A percentile compares a stretch with the other conserved stretches of the same genome.
phyloP scores from a whole-genome alignment of 2,329 filamentous ascomycete genomes.

The Periconia sp. region DNA sequence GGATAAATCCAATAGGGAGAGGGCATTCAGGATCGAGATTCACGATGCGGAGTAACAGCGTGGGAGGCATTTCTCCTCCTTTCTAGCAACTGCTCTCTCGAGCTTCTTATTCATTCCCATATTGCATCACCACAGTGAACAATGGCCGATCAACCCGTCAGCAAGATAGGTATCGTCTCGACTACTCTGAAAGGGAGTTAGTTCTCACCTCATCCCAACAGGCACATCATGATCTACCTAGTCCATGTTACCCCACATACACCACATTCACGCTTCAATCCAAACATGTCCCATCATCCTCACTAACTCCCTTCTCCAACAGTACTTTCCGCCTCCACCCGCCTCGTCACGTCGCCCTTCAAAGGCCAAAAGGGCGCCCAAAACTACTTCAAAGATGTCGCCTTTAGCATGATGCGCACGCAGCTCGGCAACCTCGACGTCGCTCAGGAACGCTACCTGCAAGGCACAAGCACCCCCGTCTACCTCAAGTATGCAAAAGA shows the following conservation, averaged over 20 bases:
- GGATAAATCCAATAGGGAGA: too few species aligned
- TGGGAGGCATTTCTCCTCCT: too few species aligned
- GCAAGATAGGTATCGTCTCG: slow-evolving; percentile 37
- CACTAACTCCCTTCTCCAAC: slow-evolving; percentile 1
- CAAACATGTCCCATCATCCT: not conserved
- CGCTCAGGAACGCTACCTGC: slow-evolving; percentile 38
- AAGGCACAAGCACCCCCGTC: slow-evolving; percentile 26
- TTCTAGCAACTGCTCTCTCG: not conserved
- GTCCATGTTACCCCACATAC: not conserved
- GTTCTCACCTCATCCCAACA: slow-evolving; percentile 3
- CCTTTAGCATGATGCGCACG: slow-evolving; percentile 32
- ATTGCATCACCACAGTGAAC: slow-evolving; percentile 17
- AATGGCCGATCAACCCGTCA: slow-evolving; percentile 31
- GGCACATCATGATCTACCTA: too few species aligned
- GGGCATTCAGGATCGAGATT: too few species aligned
- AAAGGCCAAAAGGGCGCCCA: slow-evolving; percentile 37
- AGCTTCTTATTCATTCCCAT: not conserved
- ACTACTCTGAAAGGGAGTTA: slow-evolving; percentile 32
- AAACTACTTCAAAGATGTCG: slow-evolving; percentile 41
- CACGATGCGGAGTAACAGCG: too few species aligned
- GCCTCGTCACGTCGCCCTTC: slow-evolving; percentile 39
- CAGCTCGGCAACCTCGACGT: slow-evolving; percentile 32
- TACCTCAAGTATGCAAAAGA: slow-evolving; percentile 42
- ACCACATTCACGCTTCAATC: not conserved
- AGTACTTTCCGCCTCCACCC: slow-evolving; percentile 38